Base-by-base conservation (phyloP, 768 basidiomycete genomes). In the Kwoniella shandongensis region DNA sequence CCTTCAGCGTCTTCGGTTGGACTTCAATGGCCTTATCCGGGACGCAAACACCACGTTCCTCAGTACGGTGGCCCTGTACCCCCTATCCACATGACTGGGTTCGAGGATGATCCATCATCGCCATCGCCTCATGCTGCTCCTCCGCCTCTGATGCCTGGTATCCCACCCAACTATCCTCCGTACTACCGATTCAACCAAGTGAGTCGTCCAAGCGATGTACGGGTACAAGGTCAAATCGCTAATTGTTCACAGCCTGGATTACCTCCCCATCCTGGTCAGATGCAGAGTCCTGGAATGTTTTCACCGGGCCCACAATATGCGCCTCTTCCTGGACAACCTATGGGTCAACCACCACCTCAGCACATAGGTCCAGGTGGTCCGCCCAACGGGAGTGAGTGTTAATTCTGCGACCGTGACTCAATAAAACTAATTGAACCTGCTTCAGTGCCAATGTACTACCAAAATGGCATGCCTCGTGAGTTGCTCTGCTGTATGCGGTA, bases 1-100 rank as follows among this genome's bases (percentile, higher is more conserved):
- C 83, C 80, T 7, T 89, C 89, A 51, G 84, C 91, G 6, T 77
- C 82, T 23, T 81, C 84, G 70, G 83, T 90, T 61, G 77, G 81
- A 27, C 82, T 86, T 5, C 78, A 82, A 61, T 97, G 92, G 93
- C 88, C 89, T 18, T 97, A 89, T 78, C 86, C 78, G 63, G 92
- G 92, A 73, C 92, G 93, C 78, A 85, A 90, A 32, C 91, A 89
- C 76, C 81, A 83, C 61, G 80, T 81, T 58, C 82, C 89, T 82
- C 91, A 88, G 80, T 88, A 41, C 23, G 54, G 36, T 23, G 50
- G 87, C 4, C 79, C 83, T 1, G 44, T 48, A 27, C 41, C 25
- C 26, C 56, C 59, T 2, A 59, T 64, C 41, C 52, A 42, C 17
- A 13, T 41, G 29, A 32, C 38, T 15, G 57, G 46, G 29, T 25